phyloP scores from a whole-genome alignment of 2,329 filamentous ascomycete genomes.

The Arthrobotrys sinensis region DNA sequence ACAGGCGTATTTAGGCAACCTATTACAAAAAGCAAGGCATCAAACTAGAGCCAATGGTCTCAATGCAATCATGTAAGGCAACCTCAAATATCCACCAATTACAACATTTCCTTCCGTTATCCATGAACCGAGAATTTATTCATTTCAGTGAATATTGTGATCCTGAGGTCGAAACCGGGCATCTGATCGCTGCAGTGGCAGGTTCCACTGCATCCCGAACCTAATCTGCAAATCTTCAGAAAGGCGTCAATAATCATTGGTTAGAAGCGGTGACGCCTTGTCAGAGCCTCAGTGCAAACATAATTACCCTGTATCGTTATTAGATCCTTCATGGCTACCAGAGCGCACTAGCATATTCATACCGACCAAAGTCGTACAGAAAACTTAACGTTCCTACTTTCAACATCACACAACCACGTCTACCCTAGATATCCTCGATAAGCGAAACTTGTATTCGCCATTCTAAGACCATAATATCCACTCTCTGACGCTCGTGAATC shows the following conservation, averaged over 20 bases:
- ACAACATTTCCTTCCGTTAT: no score
- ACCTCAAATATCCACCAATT: no score
- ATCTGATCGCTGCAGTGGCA: constrained; percentile 3
- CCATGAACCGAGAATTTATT: no score
- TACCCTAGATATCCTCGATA: constrained; percentile 7
- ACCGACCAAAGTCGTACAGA: constrained; percentile 13
- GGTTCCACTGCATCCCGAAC: constrained; percentile 11
- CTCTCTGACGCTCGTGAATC: background rate
- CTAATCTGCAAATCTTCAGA: constrained; percentile 5
- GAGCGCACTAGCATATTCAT: background rate
- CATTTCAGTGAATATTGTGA: background rate
- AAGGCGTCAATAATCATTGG: background rate
- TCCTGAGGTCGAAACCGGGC: background rate
- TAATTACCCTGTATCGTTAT: background rate
- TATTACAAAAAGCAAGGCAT: no score
- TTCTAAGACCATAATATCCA: background rate
- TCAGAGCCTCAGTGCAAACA: constrained; percentile 13
- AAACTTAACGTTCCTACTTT: background rate
- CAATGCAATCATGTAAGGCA: no score
- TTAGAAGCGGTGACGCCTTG: background rate
- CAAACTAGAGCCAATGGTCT: no score
- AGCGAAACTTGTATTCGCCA: constrained; percentile 18
- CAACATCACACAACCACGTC: constrained; percentile 24
- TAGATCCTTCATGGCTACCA: background rate
- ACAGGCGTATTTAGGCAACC: no score